These are phyloP conservation scores for Helotiales sp. DNA, from an alignment of 2,329 filamentous ascomycete genomes.

Conservation along the genomic window DNA sequence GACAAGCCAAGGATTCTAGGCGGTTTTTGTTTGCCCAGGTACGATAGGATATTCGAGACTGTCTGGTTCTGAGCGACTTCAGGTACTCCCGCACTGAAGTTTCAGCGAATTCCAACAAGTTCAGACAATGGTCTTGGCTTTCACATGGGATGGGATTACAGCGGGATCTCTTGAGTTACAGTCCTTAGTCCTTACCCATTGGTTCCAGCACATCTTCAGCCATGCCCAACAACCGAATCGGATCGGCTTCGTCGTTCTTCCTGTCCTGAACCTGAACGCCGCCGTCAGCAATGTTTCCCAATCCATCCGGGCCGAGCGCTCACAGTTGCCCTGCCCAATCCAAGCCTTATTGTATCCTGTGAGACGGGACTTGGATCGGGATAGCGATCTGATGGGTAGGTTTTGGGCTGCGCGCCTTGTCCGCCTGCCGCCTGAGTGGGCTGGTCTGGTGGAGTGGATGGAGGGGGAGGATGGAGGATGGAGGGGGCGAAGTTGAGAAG, in stretches of 20 bases:
- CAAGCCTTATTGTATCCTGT: not conserved
- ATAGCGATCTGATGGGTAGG: not conserved
- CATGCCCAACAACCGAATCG: not conserved
- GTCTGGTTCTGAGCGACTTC: not conserved
- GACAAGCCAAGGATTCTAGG: not conserved
- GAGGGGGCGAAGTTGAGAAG: too few relatives aligned
- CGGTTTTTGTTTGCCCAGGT: too few relatives aligned
- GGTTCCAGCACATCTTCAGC: constrained; percentile 6
- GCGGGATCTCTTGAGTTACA: not conserved
- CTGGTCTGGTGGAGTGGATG: not conserved
- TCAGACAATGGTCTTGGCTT: not conserved
- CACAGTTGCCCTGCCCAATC: not conserved
- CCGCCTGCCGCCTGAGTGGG: not conserved
- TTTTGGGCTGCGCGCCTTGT: not conserved
- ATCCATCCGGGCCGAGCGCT: constrained; percentile 3
- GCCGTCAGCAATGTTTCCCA: not conserved
- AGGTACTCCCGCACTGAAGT: not conserved
- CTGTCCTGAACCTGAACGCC: not conserved
- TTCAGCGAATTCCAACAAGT: not conserved
- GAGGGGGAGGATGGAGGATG: too few relatives aligned
- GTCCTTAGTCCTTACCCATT: not conserved
- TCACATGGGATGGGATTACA: not conserved
- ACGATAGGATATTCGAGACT: too few relatives aligned
- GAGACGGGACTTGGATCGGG: not conserved
- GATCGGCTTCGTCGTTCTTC: not conserved